Evolutionary conservation across 352 stramenopile genomes (phyloP).

Genomic region (Globisporangium emineosum): DNA sequence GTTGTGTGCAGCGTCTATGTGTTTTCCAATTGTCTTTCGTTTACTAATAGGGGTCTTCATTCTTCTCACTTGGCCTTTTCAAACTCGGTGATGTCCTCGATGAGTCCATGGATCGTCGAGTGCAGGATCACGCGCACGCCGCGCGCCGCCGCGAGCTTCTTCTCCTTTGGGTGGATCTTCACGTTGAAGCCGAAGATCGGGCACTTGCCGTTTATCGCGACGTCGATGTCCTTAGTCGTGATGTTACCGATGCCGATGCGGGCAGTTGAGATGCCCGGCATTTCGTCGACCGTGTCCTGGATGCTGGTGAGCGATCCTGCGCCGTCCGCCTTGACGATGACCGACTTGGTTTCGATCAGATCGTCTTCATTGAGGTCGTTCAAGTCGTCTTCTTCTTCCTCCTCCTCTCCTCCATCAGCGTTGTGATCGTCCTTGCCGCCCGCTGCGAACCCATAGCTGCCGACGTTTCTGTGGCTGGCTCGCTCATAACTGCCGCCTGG

Average conservation of each 20-base stretch:
- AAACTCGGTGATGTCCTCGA: conserved; percentile 65
- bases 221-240: conserved; percentile 74
- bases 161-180: conserved; percentile 58
- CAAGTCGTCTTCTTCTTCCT: conserved; percentile 18
- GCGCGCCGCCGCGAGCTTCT: conserved; percentile 45
- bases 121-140: conserved; percentile 67
- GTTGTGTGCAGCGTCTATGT: too few species aligned
- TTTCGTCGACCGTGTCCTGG: conserved; percentile 79
- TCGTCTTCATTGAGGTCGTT: conserved; percentile 41
- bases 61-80: conserved; percentile 18
- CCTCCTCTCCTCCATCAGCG: background rate
- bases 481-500: conserved; percentile 24
- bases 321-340: conserved; percentile 79
- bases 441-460: background rate
- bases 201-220: conserved; percentile 74
- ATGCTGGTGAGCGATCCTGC: conserved; percentile 81
- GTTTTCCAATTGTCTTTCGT: too few species aligned
- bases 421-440: background rate
- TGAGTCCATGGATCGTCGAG: conserved; percentile 72
- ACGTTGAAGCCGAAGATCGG: conserved; percentile 87
- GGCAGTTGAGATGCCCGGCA: conserved; percentile 59
- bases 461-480: background rate
- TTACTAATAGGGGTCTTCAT: background rate
- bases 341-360: conserved; percentile 48
- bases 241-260: conserved; percentile 80